Base-by-base conservation (phyloP, 2,329 filamentous ascomycete species). In the Sporothrix inflata region DNA sequence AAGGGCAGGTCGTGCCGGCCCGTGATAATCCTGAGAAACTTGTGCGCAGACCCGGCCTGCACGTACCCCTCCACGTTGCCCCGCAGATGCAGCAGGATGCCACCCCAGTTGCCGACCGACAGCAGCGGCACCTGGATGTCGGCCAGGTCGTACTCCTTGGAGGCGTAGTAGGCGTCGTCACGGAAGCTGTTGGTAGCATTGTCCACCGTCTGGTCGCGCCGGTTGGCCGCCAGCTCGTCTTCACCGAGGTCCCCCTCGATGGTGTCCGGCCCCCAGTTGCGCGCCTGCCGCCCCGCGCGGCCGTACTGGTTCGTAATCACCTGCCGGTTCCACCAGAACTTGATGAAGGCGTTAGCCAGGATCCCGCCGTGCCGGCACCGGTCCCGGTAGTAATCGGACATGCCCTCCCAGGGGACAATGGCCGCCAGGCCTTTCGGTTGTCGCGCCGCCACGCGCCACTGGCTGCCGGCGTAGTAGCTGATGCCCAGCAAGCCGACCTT, bases 1-100 rank as follows among this genome's bases (percentile, higher is more conserved):
- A 93, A 92, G 0, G 91, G 91, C 1, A 93, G 82, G 76, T 93
- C 91, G 74, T 93, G 91, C 0, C 91, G 85, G 1, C 91, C 91
- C 0, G 87, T 89, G 77, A 92, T 90, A 78, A 92, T 88, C 6
- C 90, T 86, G 0, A 93, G 83, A 74, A 90, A 93, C 78, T 93
- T 93, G 74, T 89, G 82, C 73, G 88, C 83, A 0, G 90, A 92
- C 0, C 89, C 89, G 0, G 90, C 90, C 65, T 89, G 84, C 1
- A 82, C 81, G 72, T 86, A 93, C 0, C 90, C 91, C 76, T 91
- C 85, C 8, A 92, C 84, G 75, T 93, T 93, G 1, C 91, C 91
- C 8, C 90, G 84, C 7, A 92, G 83, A 75, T 93, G 91, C 1
- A 93, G 83, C 4, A 90, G 79, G 65, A 92, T 92, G 1, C 90